These are phyloP conservation scores for Sonneratia alba DNA, from an alignment of 345 rosid genomes.

Conservation along the genomic window DNA sequence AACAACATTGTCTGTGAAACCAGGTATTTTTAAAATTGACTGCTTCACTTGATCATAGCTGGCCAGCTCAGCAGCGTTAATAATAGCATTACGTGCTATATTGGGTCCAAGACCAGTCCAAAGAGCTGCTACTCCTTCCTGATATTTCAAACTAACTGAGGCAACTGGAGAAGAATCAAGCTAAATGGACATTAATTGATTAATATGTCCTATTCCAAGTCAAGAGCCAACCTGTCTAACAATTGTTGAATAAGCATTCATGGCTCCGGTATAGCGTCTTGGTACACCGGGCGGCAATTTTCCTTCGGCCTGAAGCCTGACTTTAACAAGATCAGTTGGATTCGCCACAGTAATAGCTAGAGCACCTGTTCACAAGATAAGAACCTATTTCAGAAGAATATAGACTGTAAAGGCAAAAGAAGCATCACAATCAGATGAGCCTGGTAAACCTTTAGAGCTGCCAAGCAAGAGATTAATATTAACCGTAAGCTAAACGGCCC, in stretches of 20 bases:
- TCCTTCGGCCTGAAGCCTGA: slow-evolving; percentile 98
- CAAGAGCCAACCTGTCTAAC: slow-evolving; percentile 61
- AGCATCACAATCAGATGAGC: neutral
- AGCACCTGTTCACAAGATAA: slow-evolving; percentile 54
- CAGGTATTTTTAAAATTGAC: slow-evolving; percentile 90
- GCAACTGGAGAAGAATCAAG: slow-evolving; percentile 9
- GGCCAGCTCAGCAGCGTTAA: slow-evolving; percentile 96
- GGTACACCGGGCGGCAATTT: slow-evolving; percentile 89
- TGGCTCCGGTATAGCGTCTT: slow-evolving; percentile 84
- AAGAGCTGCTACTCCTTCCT: slow-evolving; percentile 91
- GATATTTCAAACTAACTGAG: slow-evolving; percentile 17
- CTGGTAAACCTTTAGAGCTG: neutral
- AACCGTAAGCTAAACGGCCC: neutral
- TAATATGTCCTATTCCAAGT: neutral
- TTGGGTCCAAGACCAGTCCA: slow-evolving; percentile 99
- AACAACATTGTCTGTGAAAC: slow-evolving; percentile 82
- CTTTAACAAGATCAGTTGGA: slow-evolving; percentile 99
- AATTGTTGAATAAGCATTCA: slow-evolving; percentile 92
- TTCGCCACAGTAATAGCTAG: slow-evolving; percentile 77
- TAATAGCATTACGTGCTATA: slow-evolving; percentile 83
- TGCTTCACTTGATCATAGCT: slow-evolving; percentile 97
- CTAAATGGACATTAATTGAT: neutral
- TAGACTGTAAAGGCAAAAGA: neutral
- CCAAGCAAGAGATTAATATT: neutral
- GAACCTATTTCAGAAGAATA: neutral